Evolutionary conservation across 345 rosid species (phyloP).

Genomic region (Turritis glabra): DNA sequence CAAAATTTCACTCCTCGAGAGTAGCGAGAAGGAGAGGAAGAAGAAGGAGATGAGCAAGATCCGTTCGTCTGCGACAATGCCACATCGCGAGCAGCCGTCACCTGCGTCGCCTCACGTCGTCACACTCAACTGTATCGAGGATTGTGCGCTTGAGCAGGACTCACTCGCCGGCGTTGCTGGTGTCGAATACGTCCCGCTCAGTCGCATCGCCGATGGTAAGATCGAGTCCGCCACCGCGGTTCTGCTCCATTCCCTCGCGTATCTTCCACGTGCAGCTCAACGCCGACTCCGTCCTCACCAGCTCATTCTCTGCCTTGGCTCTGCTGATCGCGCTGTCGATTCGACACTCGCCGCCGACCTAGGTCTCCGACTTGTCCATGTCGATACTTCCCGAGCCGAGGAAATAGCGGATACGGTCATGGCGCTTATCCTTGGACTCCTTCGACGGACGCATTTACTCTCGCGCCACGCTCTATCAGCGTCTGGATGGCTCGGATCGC

Average conservation of each 20-base stretch:
- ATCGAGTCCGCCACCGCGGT: constrained; percentile 93
- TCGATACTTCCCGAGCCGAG: constrained; percentile 89
- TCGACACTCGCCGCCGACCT: constrained; percentile 89
- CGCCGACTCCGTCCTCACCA: constrained; percentile 96
- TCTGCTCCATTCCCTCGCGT: constrained; percentile 88
- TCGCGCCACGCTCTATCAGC: constrained; percentile 86
- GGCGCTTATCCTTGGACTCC: constrained; percentile 96
- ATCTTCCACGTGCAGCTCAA: constrained; percentile 99
- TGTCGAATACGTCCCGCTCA: constrained; percentile 91
- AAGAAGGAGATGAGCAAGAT: constrained; percentile 37
- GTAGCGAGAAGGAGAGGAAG: constrained; percentile 25
- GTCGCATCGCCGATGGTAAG: constrained; percentile 82
- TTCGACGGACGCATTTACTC: constrained; percentile 86
- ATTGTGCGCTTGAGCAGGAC: constrained; percentile 75
- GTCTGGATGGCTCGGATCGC: constrained; percentile 93
- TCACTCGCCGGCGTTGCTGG: constrained; percentile 78
- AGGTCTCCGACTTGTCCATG: constrained; percentile 89
- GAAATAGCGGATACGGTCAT: constrained; percentile 97
- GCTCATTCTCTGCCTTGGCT: constrained; percentile 93
- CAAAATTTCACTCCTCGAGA: constrained; percentile 29
- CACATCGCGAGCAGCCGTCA: constrained; percentile 48
- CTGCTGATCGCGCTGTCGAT: constrained; percentile 90
- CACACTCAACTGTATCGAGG: constrained; percentile 92
- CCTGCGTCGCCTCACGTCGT: constrained; percentile 66
- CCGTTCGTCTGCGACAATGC: constrained; percentile 59